A percentile compares a stretch with the other conserved stretches of the same genome.
These are phyloP conservation scores for Blastobotrys buckinghamii DNA, from an alignment of 1,139 yeast species.

Conservation along the genomic window DNA sequence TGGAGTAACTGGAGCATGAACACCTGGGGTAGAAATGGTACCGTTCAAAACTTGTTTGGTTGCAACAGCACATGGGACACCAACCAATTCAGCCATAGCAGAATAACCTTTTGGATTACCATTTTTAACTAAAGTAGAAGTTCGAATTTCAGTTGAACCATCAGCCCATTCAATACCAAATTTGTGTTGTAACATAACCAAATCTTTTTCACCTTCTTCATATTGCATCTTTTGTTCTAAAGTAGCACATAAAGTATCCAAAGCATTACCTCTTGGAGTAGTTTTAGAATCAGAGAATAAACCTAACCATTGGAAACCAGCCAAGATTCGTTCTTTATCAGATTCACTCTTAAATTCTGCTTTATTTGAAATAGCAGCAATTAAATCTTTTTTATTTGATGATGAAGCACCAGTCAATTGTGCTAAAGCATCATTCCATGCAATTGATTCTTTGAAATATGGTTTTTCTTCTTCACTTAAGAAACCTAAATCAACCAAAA, in stretches of 20 bases:
- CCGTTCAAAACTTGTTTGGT: slow-evolving; percentile 81
- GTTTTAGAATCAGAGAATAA: slow-evolving; percentile 70
- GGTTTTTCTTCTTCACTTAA: slow-evolving; percentile 68
- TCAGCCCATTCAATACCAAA: slow-evolving; percentile 96
- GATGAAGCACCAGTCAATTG: slow-evolving; percentile 70
- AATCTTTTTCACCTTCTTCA: slow-evolving; percentile 91
- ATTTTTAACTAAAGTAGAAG: slow-evolving; percentile 90
- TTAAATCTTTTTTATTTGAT: slow-evolving; percentile 61
- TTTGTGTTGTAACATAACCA: slow-evolving; percentile 94
- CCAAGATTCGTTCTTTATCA: slow-evolving; percentile 79
- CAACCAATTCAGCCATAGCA: slow-evolving; percentile 97
- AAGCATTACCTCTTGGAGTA: slow-evolving; percentile 88
- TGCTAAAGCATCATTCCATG: slow-evolving; percentile 90
- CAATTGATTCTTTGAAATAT: slow-evolving; percentile 49
- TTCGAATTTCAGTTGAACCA: slow-evolving; percentile 84
- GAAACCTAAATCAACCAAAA: slow-evolving; percentile 88
- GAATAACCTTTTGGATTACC: slow-evolving; percentile 94
- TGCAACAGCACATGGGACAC: slow-evolving; percentile 98
- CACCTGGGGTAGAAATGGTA: slow-evolving; percentile 70
- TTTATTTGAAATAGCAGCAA: slow-evolving; percentile 67
- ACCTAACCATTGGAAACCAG: slow-evolving; percentile 93
- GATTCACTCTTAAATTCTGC: slow-evolving; percentile 75
- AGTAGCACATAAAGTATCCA: slow-evolving; percentile 95
- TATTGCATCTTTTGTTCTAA: slow-evolving; percentile 95
- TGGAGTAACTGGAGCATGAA: slow-evolving; percentile 89